Base-by-base conservation (phyloP, 129 eudicot genomes). In the Artemisia argyi region DNA sequence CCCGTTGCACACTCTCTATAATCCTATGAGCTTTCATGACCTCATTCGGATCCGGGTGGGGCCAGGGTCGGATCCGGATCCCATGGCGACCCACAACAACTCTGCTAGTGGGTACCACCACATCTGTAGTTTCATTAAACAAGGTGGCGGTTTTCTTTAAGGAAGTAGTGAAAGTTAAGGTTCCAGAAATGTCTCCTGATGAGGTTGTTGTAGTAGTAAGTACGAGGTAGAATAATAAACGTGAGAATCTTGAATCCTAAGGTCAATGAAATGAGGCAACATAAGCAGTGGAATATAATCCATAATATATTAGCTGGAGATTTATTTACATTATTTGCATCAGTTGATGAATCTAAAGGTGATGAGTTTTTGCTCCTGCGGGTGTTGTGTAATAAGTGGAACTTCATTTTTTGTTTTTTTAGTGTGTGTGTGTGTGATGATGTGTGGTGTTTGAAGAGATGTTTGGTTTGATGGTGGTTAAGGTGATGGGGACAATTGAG, bases 61-160 rank as follows among this genome's bases (percentile, higher is more conserved):
- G 96, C 97, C 97, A 91, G 50, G 95, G 96, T 69, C 96, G 73
- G 56, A 88, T 82, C 77, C 78, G 69, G 71, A 91, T 91, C 86
- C 92, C 92, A 62, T 91, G 95, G 75, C 97, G 78, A 58, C 97
- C 97, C 3, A 88, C 97, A 72, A 91, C 92, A 44, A 91, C 97
- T 42, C 90, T 60, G 24, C 94, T 87, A 51, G 64, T 46, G n/a
- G 63, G 11, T 24, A 69, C 69, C 57, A 65, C 85, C 0, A 2
- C 55, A 12, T 76, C 71, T 1, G 53, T 57, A 11, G 32, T 39
- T 28, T 76, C 68, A 9, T 26, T 13, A 19, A 49, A 26, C 32
- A 73, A 47, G 8, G 61, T 49, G 10, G 22, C 1, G 0, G 22
- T 20, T 20, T 68, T 61, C 1, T 68, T 35, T 0, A 72, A 49